phyloP scores from a whole-genome alignment of 768 basidiomycete species.

The Termitomyces titanicus region DNA sequence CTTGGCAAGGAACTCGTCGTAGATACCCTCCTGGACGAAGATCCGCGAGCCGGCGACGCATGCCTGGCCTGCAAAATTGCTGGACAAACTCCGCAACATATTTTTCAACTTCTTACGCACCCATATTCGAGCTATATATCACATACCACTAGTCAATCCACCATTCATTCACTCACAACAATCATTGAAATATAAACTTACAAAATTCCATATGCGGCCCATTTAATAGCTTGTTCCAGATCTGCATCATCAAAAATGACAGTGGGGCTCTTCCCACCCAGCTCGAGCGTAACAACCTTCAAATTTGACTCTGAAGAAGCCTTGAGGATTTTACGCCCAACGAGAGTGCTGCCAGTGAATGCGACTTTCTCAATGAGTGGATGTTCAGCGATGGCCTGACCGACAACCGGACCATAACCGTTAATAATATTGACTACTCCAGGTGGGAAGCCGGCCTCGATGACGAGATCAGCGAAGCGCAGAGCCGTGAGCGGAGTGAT shows the following conservation, averaged over 20 bases:
- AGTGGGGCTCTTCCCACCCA: constrained; percentile 73
- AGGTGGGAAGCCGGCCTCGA: constrained; percentile 68
- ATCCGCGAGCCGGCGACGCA: constrained; percentile 85
- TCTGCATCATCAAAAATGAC: constrained; percentile 76
- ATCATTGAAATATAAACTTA: constrained; percentile 29
- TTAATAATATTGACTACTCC: constrained; percentile 69
- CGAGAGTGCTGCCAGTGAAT: constrained; percentile 82
- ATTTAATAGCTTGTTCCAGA: constrained; percentile 67
- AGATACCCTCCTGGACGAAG: constrained; percentile 76
- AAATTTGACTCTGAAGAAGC: constrained; percentile 79
- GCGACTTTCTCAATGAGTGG: constrained; percentile 65
- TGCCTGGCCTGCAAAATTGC: constrained; percentile 39
- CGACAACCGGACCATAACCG: constrained; percentile 61
- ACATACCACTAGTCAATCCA: not conserved
- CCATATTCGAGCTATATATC: constrained; percentile 26
- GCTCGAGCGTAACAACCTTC: constrained; percentile 80
- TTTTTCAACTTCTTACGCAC: constrained; percentile 21
- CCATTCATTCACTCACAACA: not conserved
- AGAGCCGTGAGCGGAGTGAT: constrained; percentile 62
- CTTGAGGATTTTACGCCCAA: constrained; percentile 77
- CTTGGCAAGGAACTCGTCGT: constrained; percentile 68
- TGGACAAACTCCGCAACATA: not conserved
- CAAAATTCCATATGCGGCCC: constrained; percentile 74
- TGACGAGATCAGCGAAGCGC: constrained; percentile 43
- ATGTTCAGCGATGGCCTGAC: constrained; percentile 59